Base-by-base conservation (phyloP, 1,284 basidiomycete species). In the Heliocybe sulcata region DNA sequence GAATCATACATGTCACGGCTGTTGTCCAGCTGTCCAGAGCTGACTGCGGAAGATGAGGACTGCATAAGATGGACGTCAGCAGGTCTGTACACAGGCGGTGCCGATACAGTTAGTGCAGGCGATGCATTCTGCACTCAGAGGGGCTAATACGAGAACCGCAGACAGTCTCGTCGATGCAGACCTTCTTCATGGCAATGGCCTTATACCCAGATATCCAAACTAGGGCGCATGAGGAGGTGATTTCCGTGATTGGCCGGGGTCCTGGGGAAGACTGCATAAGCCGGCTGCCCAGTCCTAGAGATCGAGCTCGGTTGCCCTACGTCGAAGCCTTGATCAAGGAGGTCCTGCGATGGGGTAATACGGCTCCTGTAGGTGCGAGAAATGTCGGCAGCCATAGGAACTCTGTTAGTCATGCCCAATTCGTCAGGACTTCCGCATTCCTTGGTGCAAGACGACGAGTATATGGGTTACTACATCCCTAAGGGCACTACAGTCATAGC, bases 311-410 rank as follows among this genome's bases (percentile, higher is more conserved):
- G 9, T 45, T 72, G 23, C 66, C 69, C 2, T 72, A 70, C 54
- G 55, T 70, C 23, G 58, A 65, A 19, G 68, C 69, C 0, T 52
- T 69, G 3, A 57, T 71, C 1, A 58, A 65, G 45, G 72, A 74
- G 58, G 59, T 64, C 0, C 51, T 70, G n/a, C 47, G 70, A 27
- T 71, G 69, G 64, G 56, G 59, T 1, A 58, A 54, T 52, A 16
- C 22, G 8, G 51, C 20, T 8, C 51, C 51, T 12, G 20, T 31
- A 4, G 51, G 52, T 52, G 6, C 10, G 51, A 33, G 10, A 20
- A 33, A 10, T 11, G 33, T 29, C 3, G 27, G 14, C 27, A 31
- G 22, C 8, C 8, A 9, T 10, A 6, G 20, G 8, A 31, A n/a
- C 20, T 47, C 45, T 9, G 11, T 47, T 47, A 20, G 16, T 11